phyloP scores from a whole-genome alignment of 2,329 filamentous ascomycete genomes.

The Capronia epimyces region DNA sequence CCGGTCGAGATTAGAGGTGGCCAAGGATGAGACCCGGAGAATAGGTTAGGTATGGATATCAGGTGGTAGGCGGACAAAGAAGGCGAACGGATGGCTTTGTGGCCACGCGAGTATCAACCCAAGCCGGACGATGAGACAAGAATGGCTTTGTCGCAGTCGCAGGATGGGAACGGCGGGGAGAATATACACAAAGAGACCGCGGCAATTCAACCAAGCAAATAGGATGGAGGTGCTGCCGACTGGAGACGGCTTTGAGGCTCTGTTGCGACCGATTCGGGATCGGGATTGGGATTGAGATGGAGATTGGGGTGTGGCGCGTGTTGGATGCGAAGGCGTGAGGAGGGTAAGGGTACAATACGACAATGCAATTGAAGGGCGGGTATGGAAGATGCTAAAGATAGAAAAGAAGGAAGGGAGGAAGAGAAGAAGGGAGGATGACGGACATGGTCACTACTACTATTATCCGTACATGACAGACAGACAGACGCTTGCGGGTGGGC shows the following conservation, averaged over 20 bases:
- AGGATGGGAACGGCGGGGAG: background rate
- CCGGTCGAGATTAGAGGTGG: background rate
- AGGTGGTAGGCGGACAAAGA: conserved; percentile 7
- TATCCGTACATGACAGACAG: background rate
- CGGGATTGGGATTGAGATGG: background rate
- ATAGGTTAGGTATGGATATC: background rate
- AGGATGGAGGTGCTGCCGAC: background rate
- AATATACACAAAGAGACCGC: conserved; percentile 1
- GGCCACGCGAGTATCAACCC: background rate
- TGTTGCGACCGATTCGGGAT: background rate
- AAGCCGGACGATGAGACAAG: conserved; percentile 4
- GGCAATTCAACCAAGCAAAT: background rate
- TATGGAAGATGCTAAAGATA: conserved; percentile 30
- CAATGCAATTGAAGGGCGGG: conserved; percentile 13
- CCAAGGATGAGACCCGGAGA: conserved; percentile 3
- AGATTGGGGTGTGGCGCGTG: conserved; percentile 3
- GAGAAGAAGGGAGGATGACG: conserved; percentile 16
- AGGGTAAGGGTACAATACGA: no score
- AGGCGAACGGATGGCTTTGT: background rate
- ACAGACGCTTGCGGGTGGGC: background rate
- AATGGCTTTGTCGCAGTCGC: conserved; percentile 3
- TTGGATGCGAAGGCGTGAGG: background rate
- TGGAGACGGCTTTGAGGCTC: background rate
- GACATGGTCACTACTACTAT: background rate
- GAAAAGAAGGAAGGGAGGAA: conserved; percentile 23